Conservation (phyloP, 2,329 filamentous ascomycete genomes). For the Aspergillus arachidicola region DNA sequence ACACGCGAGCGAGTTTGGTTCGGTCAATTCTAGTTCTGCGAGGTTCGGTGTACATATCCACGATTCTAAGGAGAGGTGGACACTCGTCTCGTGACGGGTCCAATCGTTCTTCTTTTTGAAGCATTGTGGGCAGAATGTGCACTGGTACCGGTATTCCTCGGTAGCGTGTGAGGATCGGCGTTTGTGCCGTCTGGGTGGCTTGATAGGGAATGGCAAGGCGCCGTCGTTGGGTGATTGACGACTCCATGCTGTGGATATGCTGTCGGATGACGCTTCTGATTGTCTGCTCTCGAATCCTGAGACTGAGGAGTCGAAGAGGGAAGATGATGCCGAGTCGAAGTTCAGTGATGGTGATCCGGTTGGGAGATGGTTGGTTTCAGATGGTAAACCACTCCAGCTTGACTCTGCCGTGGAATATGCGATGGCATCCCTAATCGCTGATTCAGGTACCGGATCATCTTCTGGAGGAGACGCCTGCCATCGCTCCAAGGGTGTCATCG, state of each 20-base stretch:
- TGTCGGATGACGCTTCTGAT: conserved; percentile 36
- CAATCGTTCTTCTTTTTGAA: conserved; percentile 56
- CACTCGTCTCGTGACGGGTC: conserved; percentile 53
- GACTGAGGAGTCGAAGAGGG: conserved; percentile 31
- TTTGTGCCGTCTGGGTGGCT: conserved; percentile 7
- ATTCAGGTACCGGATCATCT: conserved; percentile 46
- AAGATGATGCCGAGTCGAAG: conserved; percentile 25
- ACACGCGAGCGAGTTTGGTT: conserved; percentile 33
- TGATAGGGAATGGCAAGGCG: conserved; percentile 20
- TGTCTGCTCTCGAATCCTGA: conserved; percentile 33
- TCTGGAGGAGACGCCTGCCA: conserved; percentile 50
- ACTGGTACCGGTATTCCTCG: conserved; percentile 39
- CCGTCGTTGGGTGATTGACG: conserved; percentile 30
- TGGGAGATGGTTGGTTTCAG: background rate
- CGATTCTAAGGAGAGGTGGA: conserved; percentile 52
- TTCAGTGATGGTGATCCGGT: conserved; percentile 26
- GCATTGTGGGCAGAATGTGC: conserved; percentile 53
- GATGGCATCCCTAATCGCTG: conserved; percentile 44
- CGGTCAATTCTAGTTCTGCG: conserved; percentile 13
- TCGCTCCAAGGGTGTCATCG: conserved; percentile 52
- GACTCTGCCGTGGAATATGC: conserved; percentile 16
- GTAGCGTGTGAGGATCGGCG: background rate
- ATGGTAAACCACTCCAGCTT: background rate
- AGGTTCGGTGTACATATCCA: conserved; percentile 36
- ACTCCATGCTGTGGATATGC: conserved; percentile 38